Conservation (phyloP, 192 early-diverging fungal species). For the Dimargaris verticillata region DNA sequence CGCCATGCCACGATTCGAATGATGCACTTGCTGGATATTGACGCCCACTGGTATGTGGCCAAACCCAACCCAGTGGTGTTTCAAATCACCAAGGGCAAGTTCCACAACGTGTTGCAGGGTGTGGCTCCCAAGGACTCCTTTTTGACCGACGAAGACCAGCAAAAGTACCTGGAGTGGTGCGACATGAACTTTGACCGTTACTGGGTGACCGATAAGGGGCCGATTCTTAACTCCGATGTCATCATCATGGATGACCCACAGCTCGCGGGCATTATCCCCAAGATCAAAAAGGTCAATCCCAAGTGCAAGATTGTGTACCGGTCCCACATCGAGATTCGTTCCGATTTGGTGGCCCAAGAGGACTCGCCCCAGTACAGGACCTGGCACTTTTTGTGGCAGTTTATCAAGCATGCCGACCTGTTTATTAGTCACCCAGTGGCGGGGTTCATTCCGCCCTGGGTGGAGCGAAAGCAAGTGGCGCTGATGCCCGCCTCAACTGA, state of each 20-base stretch:
- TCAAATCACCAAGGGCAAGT: slow-evolving; percentile 75
- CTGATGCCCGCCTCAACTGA: slow-evolving; percentile 63
- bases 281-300: slow-evolving; percentile 53
- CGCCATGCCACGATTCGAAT: slow-evolving; percentile 63
- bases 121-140: slow-evolving; percentile 31
- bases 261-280: slow-evolving; percentile 61
- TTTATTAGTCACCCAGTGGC: slow-evolving; percentile 68
- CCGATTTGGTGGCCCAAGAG: slow-evolving; percentile 44
- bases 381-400: slow-evolving; percentile 62
- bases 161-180: slow-evolving; percentile 40
- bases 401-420: slow-evolving; percentile 52
- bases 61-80: slow-evolving; percentile 74
- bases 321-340: slow-evolving; percentile 68
- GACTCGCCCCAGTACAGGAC: slow-evolving; percentile 52
- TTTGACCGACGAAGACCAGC: slow-evolving; percentile 48
- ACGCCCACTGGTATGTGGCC: slow-evolving; percentile 60
- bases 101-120: slow-evolving; percentile 78
- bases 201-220: slow-evolving; percentile 51
- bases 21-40: slow-evolving; percentile 42
- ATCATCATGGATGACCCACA: slow-evolving; percentile 81
- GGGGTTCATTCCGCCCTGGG: slow-evolving; percentile 51
- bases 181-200: slow-evolving; percentile 54
- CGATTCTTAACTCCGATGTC: slow-evolving; percentile 51
- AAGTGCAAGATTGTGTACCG: slow-evolving; percentile 56
- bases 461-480: slow-evolving; percentile 44